phyloP scores from a whole-genome alignment of 768 basidiomycete species.

The Coprinellus micaceus region DNA sequence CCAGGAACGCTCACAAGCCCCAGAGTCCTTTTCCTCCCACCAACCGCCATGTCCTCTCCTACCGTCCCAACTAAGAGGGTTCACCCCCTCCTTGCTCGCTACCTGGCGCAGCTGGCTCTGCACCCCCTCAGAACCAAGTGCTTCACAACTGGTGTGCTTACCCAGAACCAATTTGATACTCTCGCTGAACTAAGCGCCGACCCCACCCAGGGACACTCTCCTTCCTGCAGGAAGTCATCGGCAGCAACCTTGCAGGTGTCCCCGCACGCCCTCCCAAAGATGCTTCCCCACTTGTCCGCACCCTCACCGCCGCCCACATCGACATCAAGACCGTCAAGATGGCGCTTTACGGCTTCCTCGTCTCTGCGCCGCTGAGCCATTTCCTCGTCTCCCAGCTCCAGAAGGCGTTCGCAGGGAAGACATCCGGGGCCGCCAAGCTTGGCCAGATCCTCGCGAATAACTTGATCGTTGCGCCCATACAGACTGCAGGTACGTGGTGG shows the following conservation, averaged over 20 bases:
- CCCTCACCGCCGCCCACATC: slow-evolving; percentile 55
- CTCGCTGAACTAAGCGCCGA: not conserved
- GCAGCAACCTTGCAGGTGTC: slow-evolving; percentile 63
- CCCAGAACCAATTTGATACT: not conserved
- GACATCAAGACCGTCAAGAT: slow-evolving; percentile 76
- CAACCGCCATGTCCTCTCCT: slow-evolving; percentile 37
- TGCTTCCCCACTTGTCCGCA: slow-evolving; percentile 49
- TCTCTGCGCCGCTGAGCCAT: slow-evolving; percentile 82
- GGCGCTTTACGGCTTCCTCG: slow-evolving; percentile 76
- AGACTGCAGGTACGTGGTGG: slow-evolving; percentile 52
- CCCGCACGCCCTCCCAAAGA: slow-evolving; percentile 51
- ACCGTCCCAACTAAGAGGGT: slow-evolving; percentile 18
- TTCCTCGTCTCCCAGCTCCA: slow-evolving; percentile 69
- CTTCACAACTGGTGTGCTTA: slow-evolving; percentile 57
- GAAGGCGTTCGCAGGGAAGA: slow-evolving; percentile 72
- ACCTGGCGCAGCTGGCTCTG: slow-evolving; percentile 61
- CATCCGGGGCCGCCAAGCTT: slow-evolving; percentile 57
- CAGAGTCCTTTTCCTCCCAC: slow-evolving; percentile 6
- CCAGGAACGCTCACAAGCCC: not conserved
- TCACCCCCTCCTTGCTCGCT: slow-evolving; percentile 59
- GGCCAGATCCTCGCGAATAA: slow-evolving; percentile 75
- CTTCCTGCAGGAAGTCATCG: slow-evolving; percentile 79
- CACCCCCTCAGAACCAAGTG: slow-evolving; percentile 82
- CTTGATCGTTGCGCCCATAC: slow-evolving; percentile 72
- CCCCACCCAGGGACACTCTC: slow-evolving; percentile 42